Evolutionary conservation across 148 eudicot genomes (phyloP).

Genomic region (Chenopodium berlandieri): DNA sequence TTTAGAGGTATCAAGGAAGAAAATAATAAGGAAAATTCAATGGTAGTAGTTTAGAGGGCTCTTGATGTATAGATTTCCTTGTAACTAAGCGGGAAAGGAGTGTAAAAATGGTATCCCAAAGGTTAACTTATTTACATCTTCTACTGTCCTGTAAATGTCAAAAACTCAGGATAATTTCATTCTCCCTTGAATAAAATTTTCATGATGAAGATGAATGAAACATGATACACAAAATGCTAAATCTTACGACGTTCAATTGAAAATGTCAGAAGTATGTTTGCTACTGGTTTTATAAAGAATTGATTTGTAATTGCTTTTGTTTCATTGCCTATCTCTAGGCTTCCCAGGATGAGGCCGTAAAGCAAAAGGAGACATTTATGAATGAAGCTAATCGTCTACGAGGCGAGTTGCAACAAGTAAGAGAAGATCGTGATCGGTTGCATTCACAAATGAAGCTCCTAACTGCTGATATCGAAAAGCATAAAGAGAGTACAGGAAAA

Average conservation of each 20-base stretch:
- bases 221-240: background rate
- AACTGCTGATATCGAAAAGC: constrained; percentile 40
- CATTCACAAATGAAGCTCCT: constrained; percentile 40
- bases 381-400: constrained; percentile 48
- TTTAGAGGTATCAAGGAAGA: too few relatives aligned
- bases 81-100: background rate
- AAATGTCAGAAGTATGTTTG: background rate
- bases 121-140: background rate
- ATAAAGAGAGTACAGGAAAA: constrained; percentile 56
- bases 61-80: background rate
- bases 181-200: background rate
- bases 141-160: background rate
- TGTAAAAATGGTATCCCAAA: background rate
- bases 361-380: constrained; percentile 44
- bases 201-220: background rate
- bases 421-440: constrained; percentile 66
- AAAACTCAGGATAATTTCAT: background rate
- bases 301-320: background rate
- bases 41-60: background rate
- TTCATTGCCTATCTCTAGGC: constrained; percentile 32
- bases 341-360: constrained; percentile 51
- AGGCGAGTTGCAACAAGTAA: constrained; percentile 56
- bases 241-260: background rate
- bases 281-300: background rate
- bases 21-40: background rate